Base-by-base conservation (phyloP, 192 early-diverging fungal genomes). In the Entomortierella chlamydospora region DNA sequence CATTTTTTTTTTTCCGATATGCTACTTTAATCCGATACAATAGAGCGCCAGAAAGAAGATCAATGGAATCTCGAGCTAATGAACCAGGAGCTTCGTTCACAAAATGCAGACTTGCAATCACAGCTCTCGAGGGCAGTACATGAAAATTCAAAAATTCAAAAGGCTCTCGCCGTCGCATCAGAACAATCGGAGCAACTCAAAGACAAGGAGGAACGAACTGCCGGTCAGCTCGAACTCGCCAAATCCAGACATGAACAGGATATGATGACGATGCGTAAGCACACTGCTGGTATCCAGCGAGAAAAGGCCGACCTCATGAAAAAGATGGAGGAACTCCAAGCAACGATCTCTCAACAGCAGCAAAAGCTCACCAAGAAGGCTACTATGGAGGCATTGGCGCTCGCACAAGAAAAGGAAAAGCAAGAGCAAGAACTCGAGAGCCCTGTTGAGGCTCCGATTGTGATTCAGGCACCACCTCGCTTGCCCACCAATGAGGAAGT, bases 231-330 rank as follows among this genome's bases (percentile, higher is more conserved):
- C 57, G 76, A 79, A 47, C 25, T 79, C 31, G 66, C 68, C 25
- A 79, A 79, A 31, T 64, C 76, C 57, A 85, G 90, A 25, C 88
- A 89, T 56, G 92, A 93, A 59, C 88, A 92, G 51, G 91, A 92
- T 26, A 86, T 91, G 73, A 34, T 72, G 0, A 68, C 74, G 23
- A 73, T 90, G 76, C 88, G 91, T 8, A 89, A 87, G 28, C 86
- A 84, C 51, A 65, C 72, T 9, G 83, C 83, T 37, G 63, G 68
- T 10, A 73, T 92, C 15, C 89, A 92, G 57, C 84, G 89, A 43
- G 92, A 94, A 26, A 91, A 90, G 61, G 67, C 78, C 2, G 81
- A 86, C 51, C 68, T 93, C 15, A 18, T 68, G 2, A 88, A 89
- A 33, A 81, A 85, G 34, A 82, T 89, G 31, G 90, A 93, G 15